A percentile compares a stretch with the other conserved stretches of the same genome.
These are phyloP conservation scores for Globisporangium alternatum DNA, from an alignment of 352 stramenopile species.

Conservation along the genomic window DNA sequence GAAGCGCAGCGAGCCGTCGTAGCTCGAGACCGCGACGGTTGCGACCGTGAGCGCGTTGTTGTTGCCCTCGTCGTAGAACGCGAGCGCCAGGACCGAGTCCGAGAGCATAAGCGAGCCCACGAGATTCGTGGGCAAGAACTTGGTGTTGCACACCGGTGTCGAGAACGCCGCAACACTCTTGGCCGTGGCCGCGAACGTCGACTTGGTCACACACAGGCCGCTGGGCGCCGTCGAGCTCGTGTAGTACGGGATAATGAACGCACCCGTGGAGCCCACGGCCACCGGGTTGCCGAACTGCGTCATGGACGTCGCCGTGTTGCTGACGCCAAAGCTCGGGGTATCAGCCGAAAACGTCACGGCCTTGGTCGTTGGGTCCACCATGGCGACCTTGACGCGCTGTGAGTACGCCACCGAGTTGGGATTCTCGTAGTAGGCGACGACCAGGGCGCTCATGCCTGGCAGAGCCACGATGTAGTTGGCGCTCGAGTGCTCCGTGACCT, in stretches of 20 bases:
- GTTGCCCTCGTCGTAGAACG: slow-evolving; percentile 53
- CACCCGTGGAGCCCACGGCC: slow-evolving; percentile 22
- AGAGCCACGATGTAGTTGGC: slow-evolving; percentile 43
- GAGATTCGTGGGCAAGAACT: slow-evolving; percentile 35
- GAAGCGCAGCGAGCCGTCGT: slow-evolving; percentile 32
- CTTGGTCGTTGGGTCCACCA: slow-evolving; percentile 24
- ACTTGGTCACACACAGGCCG: slow-evolving; percentile 48
- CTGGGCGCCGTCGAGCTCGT: slow-evolving; percentile 16
- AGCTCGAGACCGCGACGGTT: slow-evolving; percentile 28
- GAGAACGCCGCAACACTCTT: slow-evolving; percentile 30
- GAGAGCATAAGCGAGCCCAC: slow-evolving; percentile 45
- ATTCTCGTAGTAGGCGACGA: slow-evolving; percentile 46
- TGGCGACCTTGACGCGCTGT: slow-evolving; percentile 40
- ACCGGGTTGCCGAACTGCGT: slow-evolving; percentile 38
- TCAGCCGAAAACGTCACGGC: slow-evolving; percentile 33
- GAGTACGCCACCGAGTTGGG: slow-evolving; percentile 24
- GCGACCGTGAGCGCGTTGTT: slow-evolving; percentile 53
- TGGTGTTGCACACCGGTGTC: slow-evolving; percentile 35
- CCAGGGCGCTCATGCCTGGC: slow-evolving; percentile 29
- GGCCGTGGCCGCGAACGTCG: slow-evolving; percentile 19
- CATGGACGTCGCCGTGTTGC: slow-evolving; percentile 23
- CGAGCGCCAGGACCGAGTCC: slow-evolving; percentile 36
- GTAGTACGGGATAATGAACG: slow-evolving; percentile 59
- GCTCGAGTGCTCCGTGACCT: slow-evolving; percentile 22
- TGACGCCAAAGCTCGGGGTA: slow-evolving; percentile 27